Conservation (phyloP, 345 rosid genomes). For the Camelina hispida region DNA sequence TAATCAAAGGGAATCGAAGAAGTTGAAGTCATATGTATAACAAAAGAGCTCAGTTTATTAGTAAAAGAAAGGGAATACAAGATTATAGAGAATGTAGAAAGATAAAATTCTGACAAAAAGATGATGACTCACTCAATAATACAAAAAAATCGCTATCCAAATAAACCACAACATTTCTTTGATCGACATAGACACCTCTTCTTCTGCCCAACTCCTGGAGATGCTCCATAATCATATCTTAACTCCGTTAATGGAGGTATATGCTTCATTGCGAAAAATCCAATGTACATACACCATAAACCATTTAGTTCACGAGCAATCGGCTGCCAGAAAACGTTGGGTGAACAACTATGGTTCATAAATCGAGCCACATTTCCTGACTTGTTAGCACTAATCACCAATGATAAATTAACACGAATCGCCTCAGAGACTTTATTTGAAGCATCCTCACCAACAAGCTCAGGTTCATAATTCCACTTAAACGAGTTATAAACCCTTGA, state of each 20-base stretch:
- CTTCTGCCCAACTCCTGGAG: constrained; percentile 13
- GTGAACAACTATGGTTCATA: constrained; percentile 82
- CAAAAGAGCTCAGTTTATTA: neutral
- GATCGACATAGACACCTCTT: constrained; percentile 64
- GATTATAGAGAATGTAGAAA: neutral
- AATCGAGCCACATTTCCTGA: constrained; percentile 83
- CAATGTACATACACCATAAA: constrained; percentile 41
- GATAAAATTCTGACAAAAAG: neutral
- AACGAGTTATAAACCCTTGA: constrained; percentile 45
- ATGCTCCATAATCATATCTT: constrained; percentile 51
- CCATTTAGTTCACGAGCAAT: constrained; percentile 43
- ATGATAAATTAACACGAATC: constrained; percentile 43
- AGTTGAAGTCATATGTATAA: too few relatives aligned
- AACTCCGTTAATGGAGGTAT: constrained; percentile 62
- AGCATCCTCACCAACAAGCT: constrained; percentile 16
- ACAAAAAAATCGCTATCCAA: constrained; percentile 22
- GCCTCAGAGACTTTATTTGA: constrained; percentile 32
- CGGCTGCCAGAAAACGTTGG: constrained; percentile 78
- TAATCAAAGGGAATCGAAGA: too few relatives aligned
- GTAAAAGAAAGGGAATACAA: neutral
- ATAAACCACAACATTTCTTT: constrained; percentile 57
- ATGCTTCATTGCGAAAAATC: constrained; percentile 49
- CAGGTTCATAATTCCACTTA: constrained; percentile 18
- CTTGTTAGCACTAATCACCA: constrained; percentile 63
- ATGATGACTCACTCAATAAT: too few relatives aligned